Base-by-base conservation (phyloP, 2,329 filamentous ascomycete species). In the Cladosporium sp. region DNA sequence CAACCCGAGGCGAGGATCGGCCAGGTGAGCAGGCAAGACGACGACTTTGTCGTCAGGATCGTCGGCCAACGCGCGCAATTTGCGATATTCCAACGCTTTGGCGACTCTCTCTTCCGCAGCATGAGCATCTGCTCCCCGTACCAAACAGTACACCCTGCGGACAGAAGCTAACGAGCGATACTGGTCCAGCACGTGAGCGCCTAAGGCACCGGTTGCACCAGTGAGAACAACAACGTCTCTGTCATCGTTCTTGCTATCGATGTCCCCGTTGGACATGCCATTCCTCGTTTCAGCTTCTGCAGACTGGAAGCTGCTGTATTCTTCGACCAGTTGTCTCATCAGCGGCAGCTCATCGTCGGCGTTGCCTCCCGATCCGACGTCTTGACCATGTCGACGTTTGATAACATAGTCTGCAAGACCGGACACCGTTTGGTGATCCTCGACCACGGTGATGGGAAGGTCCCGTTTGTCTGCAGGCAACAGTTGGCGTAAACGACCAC, bases 401-500 rank as follows among this genome's bases (percentile, higher is more conserved):
- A 79, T 62, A 10, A 84, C 71, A 58, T 76, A 78, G 13, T 78
- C 71, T 23, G 74, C 72, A 16, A 82, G 73, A 53, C 76, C 74
- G 18, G 78, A 68, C n/a, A 88, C 76, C 2, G 80, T 87, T 0
- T 85, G 84, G 64, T 82, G 83, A 66, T 89, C 85, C 68, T 89
- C 88, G 0, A 89, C 81, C 1, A 89, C 73, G 65, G 86, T 89
- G 66, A 84, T 77, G 0, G 87, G 85, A 1, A 89, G 71, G 0
- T 75, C 70, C 30, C 71, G 67, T n/a, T 74, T 61, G 48, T 68
- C 70, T 10, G 73, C 61, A 1, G 77, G 76, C n/a, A 81, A 69
- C 6, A 82, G 68, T 49, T 70, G 70, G 34, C 72, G 72, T 11
- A 82, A 68, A 13, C 74, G 73, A 36, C 74, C 73, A 18, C 84